Evolutionary conservation across 2,329 filamentous ascomycete species (phyloP), one percentile per base, ranked within the genome.

Genomic region (Colletotrichum truncatum): DNA sequence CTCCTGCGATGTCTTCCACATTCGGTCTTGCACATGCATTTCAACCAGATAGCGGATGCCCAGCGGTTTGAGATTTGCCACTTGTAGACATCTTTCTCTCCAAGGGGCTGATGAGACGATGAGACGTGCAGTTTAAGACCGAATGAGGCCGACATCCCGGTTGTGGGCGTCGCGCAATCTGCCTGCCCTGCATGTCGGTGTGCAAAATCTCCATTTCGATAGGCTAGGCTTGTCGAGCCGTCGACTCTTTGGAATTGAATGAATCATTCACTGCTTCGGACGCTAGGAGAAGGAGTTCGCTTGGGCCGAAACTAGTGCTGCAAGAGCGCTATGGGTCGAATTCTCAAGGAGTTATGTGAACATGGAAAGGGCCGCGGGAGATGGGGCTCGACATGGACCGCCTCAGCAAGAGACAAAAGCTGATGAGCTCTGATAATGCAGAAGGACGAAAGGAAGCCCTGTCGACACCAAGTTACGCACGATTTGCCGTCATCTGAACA

Each of bases 401-500:
- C 10, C 28, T 21, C 11, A 39, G 43, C 12, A 32, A 32, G n/a
- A n/a, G n/a, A n/a, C n/a, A 9, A 10, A 16, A 8, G 25, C 28
- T 9, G 8, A 16, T 39, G 9, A 39, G 14, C 14, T 12, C 43
- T 28, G 23, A 21, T 28, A 14, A 11, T 25, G n/a, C n/a, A 11
- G 12, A 14, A 5, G 38, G 8, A 39, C n/a, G 43, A 9, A 28
- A 46, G 38, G 26, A 38, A 53, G 61, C 30, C 38, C 23, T 23
- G 60, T 25, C 38, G 11, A 21, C 26, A 23, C 38, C 43, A 58
- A 21, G 16, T 23, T 6, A 51, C 23, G 4, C 25, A 41, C n/a
- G 32, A 16, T 11, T 32, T 38, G 41, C 41, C 28, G 41, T 49
- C 59, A 39, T 59, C 60, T 58, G 54, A 43, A 49, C 28, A 26